phyloP scores from a whole-genome alignment of 805 yeast species.

The Jamesozyma rosinii region DNA sequence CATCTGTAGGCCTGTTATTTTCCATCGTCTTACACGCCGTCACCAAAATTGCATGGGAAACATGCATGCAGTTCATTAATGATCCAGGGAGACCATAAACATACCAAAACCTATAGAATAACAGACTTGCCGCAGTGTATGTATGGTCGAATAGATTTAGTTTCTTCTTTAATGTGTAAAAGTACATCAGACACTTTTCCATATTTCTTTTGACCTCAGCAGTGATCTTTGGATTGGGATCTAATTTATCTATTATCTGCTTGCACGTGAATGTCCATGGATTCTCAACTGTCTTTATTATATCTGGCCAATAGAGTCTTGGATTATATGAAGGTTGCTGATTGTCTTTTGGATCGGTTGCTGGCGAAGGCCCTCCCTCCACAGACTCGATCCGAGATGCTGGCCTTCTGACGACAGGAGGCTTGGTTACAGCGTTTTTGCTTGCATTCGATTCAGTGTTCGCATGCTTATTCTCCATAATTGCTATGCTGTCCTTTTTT shows the following conservation, averaged over 20 bases:
- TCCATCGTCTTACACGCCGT: constrained; percentile 32
- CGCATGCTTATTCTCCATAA: too few relatives aligned
- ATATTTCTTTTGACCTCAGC: constrained; percentile 24
- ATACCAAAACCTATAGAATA: constrained; percentile 31
- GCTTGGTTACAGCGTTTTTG: too few relatives aligned
- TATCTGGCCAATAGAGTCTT: constrained; percentile 30
- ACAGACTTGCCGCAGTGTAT: constrained; percentile 29
- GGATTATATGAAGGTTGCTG: constrained; percentile 26
- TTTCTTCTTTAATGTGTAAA: constrained; percentile 29
- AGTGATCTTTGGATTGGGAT: constrained; percentile 14
- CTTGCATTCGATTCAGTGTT: too few relatives aligned
- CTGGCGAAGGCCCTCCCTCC: too few relatives aligned
- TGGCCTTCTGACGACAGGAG: too few relatives aligned
- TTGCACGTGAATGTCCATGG: constrained; percentile 25
- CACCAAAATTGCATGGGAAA: constrained; percentile 29
- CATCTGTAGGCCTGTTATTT: constrained; percentile 31
- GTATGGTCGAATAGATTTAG: constrained; percentile 30
- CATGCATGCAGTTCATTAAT: constrained; percentile 24
- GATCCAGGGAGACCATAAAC: constrained; percentile 24
- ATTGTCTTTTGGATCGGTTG: too few relatives aligned
- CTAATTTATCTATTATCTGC: constrained; percentile 26
- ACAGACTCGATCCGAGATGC: too few relatives aligned
- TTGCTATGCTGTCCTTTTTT: too few relatives aligned
- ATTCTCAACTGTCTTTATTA: constrained; percentile 26
- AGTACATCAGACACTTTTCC: constrained; percentile 30